Percentiles rank a stretch among this genome's conserved stretches.
Evolutionary conservation across 2,329 filamentous ascomycete genomes (phyloP).

Genomic region (Coniochaeta prunicola): DNA sequence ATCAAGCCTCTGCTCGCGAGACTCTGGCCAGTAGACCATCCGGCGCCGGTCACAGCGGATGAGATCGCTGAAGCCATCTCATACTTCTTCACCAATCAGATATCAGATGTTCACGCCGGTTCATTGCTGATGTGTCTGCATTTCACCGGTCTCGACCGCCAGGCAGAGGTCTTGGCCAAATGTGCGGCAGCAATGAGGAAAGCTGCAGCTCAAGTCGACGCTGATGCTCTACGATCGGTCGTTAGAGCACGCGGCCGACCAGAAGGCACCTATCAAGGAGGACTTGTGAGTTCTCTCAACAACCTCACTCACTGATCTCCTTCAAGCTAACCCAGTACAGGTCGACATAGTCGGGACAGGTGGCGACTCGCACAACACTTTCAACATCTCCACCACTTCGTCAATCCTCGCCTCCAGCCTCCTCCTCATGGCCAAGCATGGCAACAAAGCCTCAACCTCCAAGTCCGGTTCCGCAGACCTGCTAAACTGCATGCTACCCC

Average conservation of each 20-base stretch:
- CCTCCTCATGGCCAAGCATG: conserved; percentile 86
- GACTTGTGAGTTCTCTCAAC: conserved; percentile 56
- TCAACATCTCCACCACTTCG: conserved; percentile 94
- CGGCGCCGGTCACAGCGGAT: conserved; percentile 53
- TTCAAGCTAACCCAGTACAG: conserved; percentile 21
- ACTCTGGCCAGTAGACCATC: conserved; percentile 52
- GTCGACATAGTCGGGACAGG: conserved; percentile 97
- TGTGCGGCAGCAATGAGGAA: conserved; percentile 79
- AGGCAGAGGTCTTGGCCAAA: conserved; percentile 77
- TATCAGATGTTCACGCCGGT: conserved; percentile 83
- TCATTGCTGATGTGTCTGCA: conserved; percentile 86
- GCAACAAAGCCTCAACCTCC: conserved; percentile 90
- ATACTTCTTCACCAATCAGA: conserved; percentile 81
- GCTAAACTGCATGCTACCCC: conserved; percentile 66
- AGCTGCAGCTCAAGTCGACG: conserved; percentile 67
- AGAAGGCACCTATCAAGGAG: conserved; percentile 72
- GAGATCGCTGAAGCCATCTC: conserved; percentile 89
- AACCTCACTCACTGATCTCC: not conserved
- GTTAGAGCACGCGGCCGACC: conserved; percentile 53
- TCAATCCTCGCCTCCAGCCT: conserved; percentile 85
- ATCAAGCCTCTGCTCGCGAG: conserved; percentile 69
- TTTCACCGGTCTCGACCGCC: conserved; percentile 79
- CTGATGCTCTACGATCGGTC: conserved; percentile 49
- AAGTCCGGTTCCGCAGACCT: conserved; percentile 94
- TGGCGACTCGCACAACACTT: conserved; percentile 93